Conservation (phyloP, 352 stramenopile species). For the Phytophthora europaea region DNA sequence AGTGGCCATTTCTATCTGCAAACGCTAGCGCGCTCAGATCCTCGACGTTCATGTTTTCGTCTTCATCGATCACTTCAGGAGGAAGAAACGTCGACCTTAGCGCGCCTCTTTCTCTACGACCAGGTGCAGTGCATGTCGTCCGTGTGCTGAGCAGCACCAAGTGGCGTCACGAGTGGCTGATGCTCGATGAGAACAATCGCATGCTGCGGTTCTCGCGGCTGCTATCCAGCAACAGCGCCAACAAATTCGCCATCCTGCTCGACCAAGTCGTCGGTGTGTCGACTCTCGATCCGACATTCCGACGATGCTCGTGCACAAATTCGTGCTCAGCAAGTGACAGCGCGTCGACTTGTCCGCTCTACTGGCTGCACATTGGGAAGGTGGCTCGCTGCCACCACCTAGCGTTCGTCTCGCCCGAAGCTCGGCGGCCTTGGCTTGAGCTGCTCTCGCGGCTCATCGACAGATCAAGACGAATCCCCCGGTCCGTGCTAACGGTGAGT, state of each 20-base stretch:
- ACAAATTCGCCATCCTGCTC: conserved; percentile 43
- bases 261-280: conserved; percentile 42
- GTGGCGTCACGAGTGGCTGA: conserved; percentile 70
- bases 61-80: conserved; percentile 5
- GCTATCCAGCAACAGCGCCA: conserved; percentile 38
- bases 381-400: conserved; percentile 61
- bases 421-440: conserved; percentile 48
- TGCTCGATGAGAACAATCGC: conserved; percentile 46
- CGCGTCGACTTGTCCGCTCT: conserved; percentile 17
- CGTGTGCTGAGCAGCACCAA: conserved; percentile 43
- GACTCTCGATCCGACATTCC: conserved; percentile 20
- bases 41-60: conserved; percentile 6
- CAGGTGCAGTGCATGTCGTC: conserved; percentile 46
- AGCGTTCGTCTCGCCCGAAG: conserved; percentile 45
- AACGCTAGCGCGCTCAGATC: background rate
- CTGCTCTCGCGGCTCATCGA: conserved; percentile 35
- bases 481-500: background rate
- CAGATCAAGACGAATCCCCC: conserved; percentile 12
- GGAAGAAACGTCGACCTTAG: background rate
- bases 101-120: background rate
- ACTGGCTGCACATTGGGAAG: conserved; percentile 57
- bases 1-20: conserved; percentile 14
- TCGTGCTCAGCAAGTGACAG: background rate
- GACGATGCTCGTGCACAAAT: conserved; percentile 8
- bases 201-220: conserved; percentile 60